Percentiles rank a stretch among this genome's conserved stretches.
Evolutionary conservation across 148 eudicot genomes (phyloP).

Genomic region (Camellia lanceoleosa): DNA sequence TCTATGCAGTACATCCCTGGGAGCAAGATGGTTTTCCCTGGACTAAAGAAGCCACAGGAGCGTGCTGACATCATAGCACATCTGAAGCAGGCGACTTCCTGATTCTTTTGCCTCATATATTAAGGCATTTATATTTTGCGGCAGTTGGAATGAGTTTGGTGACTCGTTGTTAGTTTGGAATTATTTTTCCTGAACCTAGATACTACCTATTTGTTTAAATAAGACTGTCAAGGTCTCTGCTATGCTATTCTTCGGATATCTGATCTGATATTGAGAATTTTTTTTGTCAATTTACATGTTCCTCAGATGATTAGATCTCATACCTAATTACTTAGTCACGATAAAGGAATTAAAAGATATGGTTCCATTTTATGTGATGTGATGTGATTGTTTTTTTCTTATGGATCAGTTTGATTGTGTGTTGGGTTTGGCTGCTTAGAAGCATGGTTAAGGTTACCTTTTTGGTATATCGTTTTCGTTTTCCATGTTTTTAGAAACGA

Average conservation of each 20-base stretch:
- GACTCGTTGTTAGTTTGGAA: conserved; percentile 1
- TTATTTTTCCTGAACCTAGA: too few relatives aligned
- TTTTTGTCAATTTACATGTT: conserved; percentile 2
- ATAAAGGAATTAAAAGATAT: too few relatives aligned
- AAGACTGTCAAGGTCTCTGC: too few relatives aligned
- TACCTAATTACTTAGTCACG: background rate
- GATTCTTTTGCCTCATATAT: conserved; percentile 5
- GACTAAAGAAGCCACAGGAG: conserved; percentile 79
- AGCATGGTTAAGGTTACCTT: too few relatives aligned
- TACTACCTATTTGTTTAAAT: too few relatives aligned
- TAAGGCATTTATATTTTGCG: background rate
- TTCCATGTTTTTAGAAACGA: too few relatives aligned
- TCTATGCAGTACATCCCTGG: conserved; percentile 79
- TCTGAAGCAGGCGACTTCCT: conserved; percentile 62
- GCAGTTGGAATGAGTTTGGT: conserved; percentile 11
- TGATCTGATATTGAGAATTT: background rate
- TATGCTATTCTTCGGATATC: too few relatives aligned
- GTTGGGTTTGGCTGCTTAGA: background rate
- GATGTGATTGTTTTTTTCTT: background rate
- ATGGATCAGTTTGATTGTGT: background rate
- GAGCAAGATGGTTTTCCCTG: conserved; percentile 90
- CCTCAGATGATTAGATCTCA: background rate
- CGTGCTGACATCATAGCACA: conserved; percentile 81
- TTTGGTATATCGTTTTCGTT: too few relatives aligned
- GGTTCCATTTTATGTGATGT: background rate